Conservation (phyloP, 495 filamentous ascomycete species). For the Penicillium pancosmium region DNA sequence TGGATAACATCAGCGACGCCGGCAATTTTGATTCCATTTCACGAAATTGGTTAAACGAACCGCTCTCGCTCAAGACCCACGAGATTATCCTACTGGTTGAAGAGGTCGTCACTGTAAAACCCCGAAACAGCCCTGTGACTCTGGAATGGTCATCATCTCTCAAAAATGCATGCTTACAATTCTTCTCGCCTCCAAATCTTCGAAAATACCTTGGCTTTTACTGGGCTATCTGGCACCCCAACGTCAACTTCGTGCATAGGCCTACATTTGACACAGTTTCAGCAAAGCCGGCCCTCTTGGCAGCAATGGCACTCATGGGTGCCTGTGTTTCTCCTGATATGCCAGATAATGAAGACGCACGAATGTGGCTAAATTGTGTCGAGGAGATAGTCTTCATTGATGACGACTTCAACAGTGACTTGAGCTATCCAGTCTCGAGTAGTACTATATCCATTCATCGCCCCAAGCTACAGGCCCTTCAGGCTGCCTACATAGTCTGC, state of each 20-base stretch:
- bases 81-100: conserved; percentile 27
- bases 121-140: conserved; percentile 28
- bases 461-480: conserved; percentile 23
- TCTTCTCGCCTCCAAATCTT: conserved; percentile 27
- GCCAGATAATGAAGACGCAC: conserved; percentile 25
- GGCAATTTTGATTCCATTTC: conserved; percentile 6
- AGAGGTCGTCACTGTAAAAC: conserved; percentile 29
- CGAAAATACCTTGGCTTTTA: conserved; percentile 20
- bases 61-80: conserved; percentile 27
- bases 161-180: conserved; percentile 17
- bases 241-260: conserved; percentile 27
- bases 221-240: conserved; percentile 31
- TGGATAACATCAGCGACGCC: conserved; percentile 11
- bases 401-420: conserved; percentile 29
- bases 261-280: conserved; percentile 22
- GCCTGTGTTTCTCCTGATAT: conserved; percentile 26
- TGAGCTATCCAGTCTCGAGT: conserved; percentile 2
- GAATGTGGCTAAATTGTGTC: conserved; percentile 28
- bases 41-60: conserved; percentile 19
- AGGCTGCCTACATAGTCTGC: conserved; percentile 33
- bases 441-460: conserved; percentile 8
- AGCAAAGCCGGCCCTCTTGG: conserved; percentile 21
- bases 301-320: conserved; percentile 26
- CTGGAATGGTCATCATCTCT: conserved; percentile 25
- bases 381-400: conserved; percentile 29